Base-by-base conservation (phyloP, 2,329 filamentous ascomycete genomes). In the Xylaria sp. region DNA sequence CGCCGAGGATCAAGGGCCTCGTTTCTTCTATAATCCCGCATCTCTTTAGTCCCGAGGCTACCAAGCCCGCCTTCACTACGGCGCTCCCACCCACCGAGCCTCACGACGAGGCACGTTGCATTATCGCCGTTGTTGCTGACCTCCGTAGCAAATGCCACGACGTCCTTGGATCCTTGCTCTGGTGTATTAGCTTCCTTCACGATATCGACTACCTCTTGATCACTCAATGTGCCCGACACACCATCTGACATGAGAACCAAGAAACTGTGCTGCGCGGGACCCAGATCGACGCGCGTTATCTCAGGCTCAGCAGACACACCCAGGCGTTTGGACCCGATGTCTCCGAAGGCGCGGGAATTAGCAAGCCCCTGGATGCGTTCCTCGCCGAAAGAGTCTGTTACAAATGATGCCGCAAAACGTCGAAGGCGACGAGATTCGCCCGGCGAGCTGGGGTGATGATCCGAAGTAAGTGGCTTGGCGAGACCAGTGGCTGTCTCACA, bases 331-430 rank as follows among this genome's bases (percentile, higher is more conserved):
- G 89, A 92, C 35, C 86, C 85, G 78, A 97, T 92, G 79, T 99
- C 95, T 25, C 95, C 95, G 74, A 99, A 98, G 3, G 95, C 86
- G 31, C 95, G 91, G 33, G 92, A 96, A 78, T 99, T 99, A 69
- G 95, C 95, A 0, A 99, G 84, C 0, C 95, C 94, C 14, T 89
- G 89, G 77, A 99, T 95, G 69, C 95, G 92, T 78, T 98, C 94
- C 78, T 99, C 95, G 73, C 95, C 95, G 76, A 99, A 99, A 35
- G 92, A 96, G 78, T 99, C 95, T 0, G 94, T 95, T 17, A 97
- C 90, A 74, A 98, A 94, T 2, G 90, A 84, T 25, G 83, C 89
- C 1, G 93, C 91, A 74, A 94, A 98, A 51, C 94, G 89, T 46
- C 94, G 90, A 23, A 99, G 84, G 7, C 95, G 87, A 43, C 87